Evolutionary conservation across 352 stramenopile species (phyloP), one percentile per base, ranked within the genome.

Genomic region (Pythium scleroteichum): DNA sequence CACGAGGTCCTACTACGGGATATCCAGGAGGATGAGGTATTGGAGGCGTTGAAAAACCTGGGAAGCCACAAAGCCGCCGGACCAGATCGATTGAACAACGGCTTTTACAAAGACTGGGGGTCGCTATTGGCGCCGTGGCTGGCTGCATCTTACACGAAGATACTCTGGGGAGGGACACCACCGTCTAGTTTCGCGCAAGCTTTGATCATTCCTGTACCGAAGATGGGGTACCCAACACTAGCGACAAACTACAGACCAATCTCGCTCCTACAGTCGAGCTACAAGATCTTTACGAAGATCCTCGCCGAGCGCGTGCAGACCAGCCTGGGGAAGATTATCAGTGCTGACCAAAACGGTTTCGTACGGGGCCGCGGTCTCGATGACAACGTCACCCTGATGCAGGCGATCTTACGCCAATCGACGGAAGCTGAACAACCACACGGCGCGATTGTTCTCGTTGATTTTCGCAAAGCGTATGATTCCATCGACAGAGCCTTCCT

Each of bases 171-270:
- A 3, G 10, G 19, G 2, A 7, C 16, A 20, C 49, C 49, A 4
- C 49, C 49, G 2, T 3, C 22, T 1, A 45, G 29, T 32, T 55
- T 55, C 20, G 27, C 49, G 8, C n/a, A 49, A 51, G 49, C 65
- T 17, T 14, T n/a, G 0, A 57, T 72, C 13, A 33, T 66, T 4
- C 66, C 66, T 0, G 27, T 72, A 5, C 53, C 52, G 2, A 72
- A 72, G 45, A 55, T 51, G 8, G 65, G 60, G 2, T 54, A 72
- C 45, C 63, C 41, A 0, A n/a, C 35, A 1, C 26, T 69, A 33
- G 23, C 55, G 10, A 50, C 69, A 14, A 58, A 73, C 40, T 70
- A 73, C 32, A 13, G 66, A 0, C 61, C 66, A 1, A 73, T 66
- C 41, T 26, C 41, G 19, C 41, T 48, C 2, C 23, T 48, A 4